A percentile compares a stretch with the other conserved stretches of the same genome.
Conservation (phyloP, 2,329 filamentous ascomycete species). For the Sclerotiophoma versabilis region DNA sequence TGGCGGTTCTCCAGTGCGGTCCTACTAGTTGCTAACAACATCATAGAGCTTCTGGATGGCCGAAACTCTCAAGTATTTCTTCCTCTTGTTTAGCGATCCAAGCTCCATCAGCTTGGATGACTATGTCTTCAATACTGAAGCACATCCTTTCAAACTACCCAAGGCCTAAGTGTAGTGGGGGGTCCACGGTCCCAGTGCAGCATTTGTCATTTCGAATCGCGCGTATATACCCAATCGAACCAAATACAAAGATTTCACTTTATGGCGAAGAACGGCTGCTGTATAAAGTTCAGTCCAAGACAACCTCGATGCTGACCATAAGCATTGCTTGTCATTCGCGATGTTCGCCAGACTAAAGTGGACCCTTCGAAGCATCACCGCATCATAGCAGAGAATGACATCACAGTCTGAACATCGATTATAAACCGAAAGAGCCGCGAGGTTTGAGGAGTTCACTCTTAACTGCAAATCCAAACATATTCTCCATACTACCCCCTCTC, state of each 20-base stretch:
- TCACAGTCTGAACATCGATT: slow-evolving; percentile 1
- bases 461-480: not conserved
- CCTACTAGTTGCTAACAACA: slow-evolving; percentile 14
- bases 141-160: slow-evolving; percentile 54
- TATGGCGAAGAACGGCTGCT: not conserved
- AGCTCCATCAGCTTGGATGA: slow-evolving; percentile 54
- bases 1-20: not conserved
- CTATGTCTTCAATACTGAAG: slow-evolving; percentile 57
- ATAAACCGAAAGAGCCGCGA: slow-evolving; percentile 9
- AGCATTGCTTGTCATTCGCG: not conserved
- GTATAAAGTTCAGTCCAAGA: not conserved
- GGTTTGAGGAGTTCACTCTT: not conserved
- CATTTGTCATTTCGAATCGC: not conserved
- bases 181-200: not conserved
- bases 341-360: slow-evolving; percentile 9
- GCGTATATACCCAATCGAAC: not conserved
- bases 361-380: slow-evolving; percentile 9
- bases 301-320: not conserved
- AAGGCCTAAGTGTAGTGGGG: slow-evolving; percentile 14
- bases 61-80: slow-evolving; percentile 60
- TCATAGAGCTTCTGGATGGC: slow-evolving; percentile 57
- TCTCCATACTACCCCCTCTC: not conserved
- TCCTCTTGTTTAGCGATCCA: slow-evolving; percentile 55
- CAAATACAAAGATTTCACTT: not conserved
- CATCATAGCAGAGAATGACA: slow-evolving; percentile 9